Evolutionary conservation across 2,329 filamentous ascomycete species (phyloP), one percentile per base, ranked within the genome.

Genomic region (Ceratocystis cacaofunesta): DNA sequence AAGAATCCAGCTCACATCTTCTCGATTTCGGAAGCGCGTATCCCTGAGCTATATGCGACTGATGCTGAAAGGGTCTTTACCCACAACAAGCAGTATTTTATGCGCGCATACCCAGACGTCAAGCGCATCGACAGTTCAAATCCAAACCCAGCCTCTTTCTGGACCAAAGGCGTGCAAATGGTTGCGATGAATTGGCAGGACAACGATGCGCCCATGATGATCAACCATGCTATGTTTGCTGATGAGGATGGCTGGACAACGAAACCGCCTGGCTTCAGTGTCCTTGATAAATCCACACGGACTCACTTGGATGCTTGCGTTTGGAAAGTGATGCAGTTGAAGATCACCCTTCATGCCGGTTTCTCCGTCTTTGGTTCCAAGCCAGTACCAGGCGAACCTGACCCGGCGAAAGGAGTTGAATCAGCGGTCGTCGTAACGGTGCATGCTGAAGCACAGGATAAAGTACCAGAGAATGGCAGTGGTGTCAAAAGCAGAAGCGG

Each of bases 101-200:
- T 96, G 84, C 86, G 94, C 43, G 90, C 95, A 8, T 99, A 96
- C 72, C 94, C 94, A 4, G 87, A 87, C 28, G 87, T 84, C 2
- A 81, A 83, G 68, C 85, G 92, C 44, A 81, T 96, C 63, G 85
- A 87, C 71, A 96, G 92, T 57, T 90, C 89, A n/a, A 99, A 99
- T 73, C 94, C 94, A 50, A 92, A 97, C 71, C 94, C 94, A 0
- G 86, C 91, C 69, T 85, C 85, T 55, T 95, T 91, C 73, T 99
- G 94, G 94, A 85, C 91, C 62, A 86, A 89, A 64, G 94, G 94
- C 32, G 92, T 96, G 22, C 94, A 99, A 75, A 97, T 99, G 92
- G 92, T 90, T 4, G 92, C 94, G 19, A 82, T 97, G 74, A 99
- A 99, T 74, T 97, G 94, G 92, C 94, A 99, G 75, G 92, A 88